Percentiles rank a stretch among this genome's conserved stretches.
Conservation (phyloP, 2,329 filamentous ascomycete genomes). For the Corinectria fuckeliana region DNA sequence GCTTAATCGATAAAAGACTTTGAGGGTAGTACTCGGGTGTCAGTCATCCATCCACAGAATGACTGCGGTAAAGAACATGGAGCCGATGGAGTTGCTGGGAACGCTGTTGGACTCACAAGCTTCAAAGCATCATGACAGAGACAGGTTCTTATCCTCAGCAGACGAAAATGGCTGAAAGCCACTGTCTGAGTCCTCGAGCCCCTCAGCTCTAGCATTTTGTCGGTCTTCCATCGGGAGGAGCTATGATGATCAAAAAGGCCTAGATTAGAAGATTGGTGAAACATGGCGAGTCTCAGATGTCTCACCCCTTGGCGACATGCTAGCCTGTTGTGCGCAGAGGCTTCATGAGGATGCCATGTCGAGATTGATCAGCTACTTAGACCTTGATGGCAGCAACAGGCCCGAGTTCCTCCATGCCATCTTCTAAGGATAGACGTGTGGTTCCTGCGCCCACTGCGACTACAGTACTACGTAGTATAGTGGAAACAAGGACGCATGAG, state of each 20-base stretch:
- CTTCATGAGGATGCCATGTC: neutral
- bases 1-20: neutral
- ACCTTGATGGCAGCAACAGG: neutral
- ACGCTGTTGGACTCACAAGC: neutral
- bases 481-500: neutral
- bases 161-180: neutral
- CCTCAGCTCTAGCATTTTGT: neutral
- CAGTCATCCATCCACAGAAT: neutral
- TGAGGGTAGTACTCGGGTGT: no score
- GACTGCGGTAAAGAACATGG: neutral
- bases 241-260: neutral
- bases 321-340: no score
- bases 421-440: neutral
- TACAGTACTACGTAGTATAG: no score
- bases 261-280: slow-evolving; percentile 5
- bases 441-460: neutral
- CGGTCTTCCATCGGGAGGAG: neutral
- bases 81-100: neutral
- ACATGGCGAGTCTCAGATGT: slow-evolving; percentile 10
- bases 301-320: neutral
- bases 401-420: neutral
- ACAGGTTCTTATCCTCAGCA: neutral
- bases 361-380: neutral
- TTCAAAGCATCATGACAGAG: neutral
- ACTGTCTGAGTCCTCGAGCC: neutral